These are phyloP conservation scores for Colletotrichum orchidophilum DNA, from an alignment of 2,329 filamentous ascomycete species.

Conservation along the genomic window DNA sequence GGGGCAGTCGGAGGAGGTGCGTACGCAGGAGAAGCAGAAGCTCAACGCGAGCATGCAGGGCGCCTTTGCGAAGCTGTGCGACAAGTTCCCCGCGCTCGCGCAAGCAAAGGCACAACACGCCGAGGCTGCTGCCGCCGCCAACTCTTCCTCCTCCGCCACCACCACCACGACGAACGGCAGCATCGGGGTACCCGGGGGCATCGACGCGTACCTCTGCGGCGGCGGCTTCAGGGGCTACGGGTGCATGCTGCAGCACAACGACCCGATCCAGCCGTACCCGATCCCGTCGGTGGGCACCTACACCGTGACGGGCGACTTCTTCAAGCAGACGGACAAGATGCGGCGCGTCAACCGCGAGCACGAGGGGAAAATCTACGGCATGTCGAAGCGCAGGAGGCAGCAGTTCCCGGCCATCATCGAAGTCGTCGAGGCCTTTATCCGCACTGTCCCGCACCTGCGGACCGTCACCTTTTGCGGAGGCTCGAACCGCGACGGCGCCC, in stretches of 20 bases:
- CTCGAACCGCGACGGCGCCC: constrained; percentile 84
- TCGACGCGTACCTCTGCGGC: constrained; percentile 86
- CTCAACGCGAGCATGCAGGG: constrained; percentile 67
- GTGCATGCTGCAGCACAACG: constrained; percentile 85
- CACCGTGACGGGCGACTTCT: constrained; percentile 68
- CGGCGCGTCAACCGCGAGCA: constrained; percentile 58
- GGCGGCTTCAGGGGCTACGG: constrained; percentile 93
- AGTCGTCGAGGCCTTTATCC: constrained; percentile 78
- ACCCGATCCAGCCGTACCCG: constrained; percentile 80
- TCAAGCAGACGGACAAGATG: constrained; percentile 64
- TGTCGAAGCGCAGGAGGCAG: constrained; percentile 79
- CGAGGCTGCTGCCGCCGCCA: not conserved
- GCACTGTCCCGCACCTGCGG: constrained; percentile 75
- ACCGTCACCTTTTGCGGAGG: constrained; percentile 86
- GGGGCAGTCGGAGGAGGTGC: constrained; percentile 48
- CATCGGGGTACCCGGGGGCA: constrained; percentile 48
- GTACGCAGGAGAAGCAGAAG: constrained; percentile 58
- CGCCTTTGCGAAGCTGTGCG: constrained; percentile 66
- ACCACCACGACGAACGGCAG: constrained; percentile 44
- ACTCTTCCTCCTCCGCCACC: not conserved
- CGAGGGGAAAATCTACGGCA: constrained; percentile 73
- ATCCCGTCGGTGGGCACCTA: constrained; percentile 87
- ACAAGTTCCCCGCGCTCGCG: constrained; percentile 59
- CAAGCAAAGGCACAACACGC: constrained; percentile 38
- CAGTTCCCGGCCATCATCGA: constrained; percentile 88